Conservation (phyloP, 2,329 filamentous ascomycete genomes). For the Colletotrichum orchidophilum region DNA sequence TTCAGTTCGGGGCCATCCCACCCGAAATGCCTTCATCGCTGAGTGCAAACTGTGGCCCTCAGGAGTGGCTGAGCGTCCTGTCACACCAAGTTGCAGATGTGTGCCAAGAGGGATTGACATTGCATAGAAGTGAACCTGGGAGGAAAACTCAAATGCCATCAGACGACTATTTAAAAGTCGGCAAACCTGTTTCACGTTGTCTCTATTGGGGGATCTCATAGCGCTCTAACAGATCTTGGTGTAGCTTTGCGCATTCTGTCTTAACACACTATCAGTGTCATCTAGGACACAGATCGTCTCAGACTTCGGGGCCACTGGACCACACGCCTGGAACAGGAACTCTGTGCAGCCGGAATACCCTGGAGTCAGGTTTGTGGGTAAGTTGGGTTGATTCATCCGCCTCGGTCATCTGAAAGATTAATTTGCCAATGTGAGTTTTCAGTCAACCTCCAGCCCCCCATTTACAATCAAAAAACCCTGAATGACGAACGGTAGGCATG, state of each 20-base stretch:
- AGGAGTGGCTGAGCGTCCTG: conserved; percentile 13
- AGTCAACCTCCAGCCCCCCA: not conserved
- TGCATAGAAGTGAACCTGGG: conserved; percentile 8
- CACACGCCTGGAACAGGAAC: conserved; percentile 29
- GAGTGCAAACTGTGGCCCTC: not conserved
- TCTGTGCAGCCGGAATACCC: conserved; percentile 18
- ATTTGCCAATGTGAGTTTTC: not conserved
- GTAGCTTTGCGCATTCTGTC: rapidly evolving
- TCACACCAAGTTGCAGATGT: conserved; percentile 29
- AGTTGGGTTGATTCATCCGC: not conserved
- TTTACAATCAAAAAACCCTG: not conserved
- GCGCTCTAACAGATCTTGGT: not conserved
- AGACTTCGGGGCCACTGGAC: not conserved
- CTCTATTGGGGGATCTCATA: not conserved
- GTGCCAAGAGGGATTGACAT: conserved; percentile 24
- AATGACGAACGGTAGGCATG: not conserved
- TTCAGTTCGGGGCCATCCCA: conserved; percentile 16
- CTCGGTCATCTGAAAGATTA: conserved; percentile 19
- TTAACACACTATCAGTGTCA: not conserved
- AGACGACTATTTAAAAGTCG: conserved; percentile 22
- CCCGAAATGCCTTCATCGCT: not conserved
- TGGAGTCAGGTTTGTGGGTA: conserved; percentile 14
- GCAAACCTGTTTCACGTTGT: conserved; percentile 21
- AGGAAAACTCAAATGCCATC: conserved; percentile 6
- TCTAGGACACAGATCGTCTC: conserved; percentile 9